Evolutionary conservation across 2,329 filamentous ascomycete species (phyloP).

Genomic region (Monilinia vaccinii-corymbosi): DNA sequence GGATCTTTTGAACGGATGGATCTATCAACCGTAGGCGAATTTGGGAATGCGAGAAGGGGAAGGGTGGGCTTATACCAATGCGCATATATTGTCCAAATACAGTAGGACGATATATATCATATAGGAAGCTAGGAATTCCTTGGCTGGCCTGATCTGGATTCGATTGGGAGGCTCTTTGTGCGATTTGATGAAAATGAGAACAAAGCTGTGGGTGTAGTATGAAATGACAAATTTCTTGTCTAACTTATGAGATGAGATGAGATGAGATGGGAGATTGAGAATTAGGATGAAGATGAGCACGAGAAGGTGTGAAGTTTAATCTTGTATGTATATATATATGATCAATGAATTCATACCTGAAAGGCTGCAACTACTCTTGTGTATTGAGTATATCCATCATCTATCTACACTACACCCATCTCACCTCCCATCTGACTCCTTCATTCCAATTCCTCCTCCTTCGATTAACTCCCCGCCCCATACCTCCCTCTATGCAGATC

Average conservation of each 20-base stretch:
- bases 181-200: neutral
- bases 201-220: neutral
- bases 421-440: no score
- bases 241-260: neutral
- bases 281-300: neutral
- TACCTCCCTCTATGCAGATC: no score
- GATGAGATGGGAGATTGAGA: neutral
- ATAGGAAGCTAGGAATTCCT: neutral
- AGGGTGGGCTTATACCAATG: neutral
- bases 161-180: neutral
- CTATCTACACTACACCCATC: no score
- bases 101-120: neutral
- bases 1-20: neutral
- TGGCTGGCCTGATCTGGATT: neutral
- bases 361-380: no score
- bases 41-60: neutral
- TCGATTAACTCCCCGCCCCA: no score
- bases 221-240: neutral
- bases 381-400: no score
- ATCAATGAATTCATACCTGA: no score
- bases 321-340: neutral
- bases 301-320: neutral
- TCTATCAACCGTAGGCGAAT: constrained; percentile 3
- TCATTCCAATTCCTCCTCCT: no score
- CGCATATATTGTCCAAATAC: neutral